Base-by-base conservation (phyloP, 1,139 yeast species). In the Scheffersomyces cryptocercus region DNA sequence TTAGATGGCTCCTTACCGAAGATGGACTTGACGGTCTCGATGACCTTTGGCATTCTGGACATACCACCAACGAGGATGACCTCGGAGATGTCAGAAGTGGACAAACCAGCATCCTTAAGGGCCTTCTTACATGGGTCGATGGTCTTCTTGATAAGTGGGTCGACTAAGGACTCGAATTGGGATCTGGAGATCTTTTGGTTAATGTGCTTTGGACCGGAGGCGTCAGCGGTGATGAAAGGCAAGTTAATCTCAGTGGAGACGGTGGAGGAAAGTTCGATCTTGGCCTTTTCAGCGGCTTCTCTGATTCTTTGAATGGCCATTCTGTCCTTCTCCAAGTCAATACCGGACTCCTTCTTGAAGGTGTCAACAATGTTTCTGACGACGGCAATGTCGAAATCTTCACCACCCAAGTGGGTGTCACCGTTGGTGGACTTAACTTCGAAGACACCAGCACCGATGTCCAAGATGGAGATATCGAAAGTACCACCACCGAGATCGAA, bases 11-110 rank as follows among this genome's bases (percentile, higher is more conserved):
- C 97, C 73, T 83, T 88, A 68, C 95, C 95, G 73, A 93, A 93
- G 61, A 93, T 79, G 54, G 81, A 71, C 79, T 90, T 91, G 68
- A 93, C 99, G 61, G 98, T 91, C 69, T 90, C 97, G 54, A 89
- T 79, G 67, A 93, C 98, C 85, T 93, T 95, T 75, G 99, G 99
- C 99, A 93, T 93, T 81, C 99, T 89, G 52, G 98, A 87, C 99
- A 91, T 93, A 85, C 99, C 99, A 82, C 99, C 99, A 59, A 93
- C 99, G 57, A 93, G 81, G 66, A 93, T 86, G 59, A 93, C 98
- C 75, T 93, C 99, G 59, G 95, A 85, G 62, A 93, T 78, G 61
- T 88, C 95, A 50, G 95, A 85, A 46, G 96, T 82, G 54, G 85
- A 61, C 67, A 93, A 77, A 58, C 84, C 84, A 58, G 99, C 98